These are phyloP conservation scores for Aspergillus sp. DNA, from an alignment of 2,329 filamentous ascomycete species.

Conservation along the genomic window DNA sequence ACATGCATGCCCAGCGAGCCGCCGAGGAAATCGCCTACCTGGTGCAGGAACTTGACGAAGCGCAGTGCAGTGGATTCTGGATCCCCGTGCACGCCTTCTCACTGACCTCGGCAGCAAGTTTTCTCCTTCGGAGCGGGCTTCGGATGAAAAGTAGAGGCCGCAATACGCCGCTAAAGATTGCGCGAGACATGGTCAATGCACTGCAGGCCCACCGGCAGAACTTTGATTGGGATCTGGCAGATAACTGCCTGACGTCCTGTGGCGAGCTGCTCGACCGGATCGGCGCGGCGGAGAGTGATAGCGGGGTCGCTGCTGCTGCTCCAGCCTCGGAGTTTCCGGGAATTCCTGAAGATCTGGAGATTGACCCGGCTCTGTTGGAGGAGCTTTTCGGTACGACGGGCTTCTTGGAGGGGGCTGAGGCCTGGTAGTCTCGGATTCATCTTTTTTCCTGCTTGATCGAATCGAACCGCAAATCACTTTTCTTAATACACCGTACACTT, in stretches of 20 bases:
- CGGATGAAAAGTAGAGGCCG: slow-evolving; percentile 42
- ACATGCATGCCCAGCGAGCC: slow-evolving; percentile 50
- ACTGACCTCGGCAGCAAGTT: slow-evolving; percentile 56
- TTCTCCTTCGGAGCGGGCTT: slow-evolving; percentile 55
- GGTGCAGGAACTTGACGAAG: slow-evolving; percentile 50
- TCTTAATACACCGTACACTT: too few species aligned
- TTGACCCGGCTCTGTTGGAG: slow-evolving; percentile 1
- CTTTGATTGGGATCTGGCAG: slow-evolving; percentile 56
- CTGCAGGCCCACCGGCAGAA: slow-evolving; percentile 47
- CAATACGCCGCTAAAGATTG: slow-evolving; percentile 48
- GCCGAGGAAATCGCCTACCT: slow-evolving; percentile 57
- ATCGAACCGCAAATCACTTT: too few species aligned
- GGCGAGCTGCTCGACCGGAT: slow-evolving; percentile 53
- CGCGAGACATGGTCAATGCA: slow-evolving; percentile 47
- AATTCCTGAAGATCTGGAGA: neutral
- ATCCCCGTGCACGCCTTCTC: slow-evolving; percentile 54
- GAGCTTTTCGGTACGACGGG: slow-evolving; percentile 1
- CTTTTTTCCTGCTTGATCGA: too few species aligned
- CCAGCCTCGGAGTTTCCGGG: neutral
- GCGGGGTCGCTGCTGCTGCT: neutral
- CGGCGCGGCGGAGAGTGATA: neutral
- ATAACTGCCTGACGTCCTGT: slow-evolving; percentile 56
- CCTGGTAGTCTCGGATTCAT: neutral
- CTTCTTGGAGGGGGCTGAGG: slow-evolving; percentile 1
- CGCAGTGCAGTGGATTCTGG: slow-evolving; percentile 57